phyloP scores from a whole-genome alignment of 192 early-diverging fungal genomes.

The Backusella parvicylindrica region DNA sequence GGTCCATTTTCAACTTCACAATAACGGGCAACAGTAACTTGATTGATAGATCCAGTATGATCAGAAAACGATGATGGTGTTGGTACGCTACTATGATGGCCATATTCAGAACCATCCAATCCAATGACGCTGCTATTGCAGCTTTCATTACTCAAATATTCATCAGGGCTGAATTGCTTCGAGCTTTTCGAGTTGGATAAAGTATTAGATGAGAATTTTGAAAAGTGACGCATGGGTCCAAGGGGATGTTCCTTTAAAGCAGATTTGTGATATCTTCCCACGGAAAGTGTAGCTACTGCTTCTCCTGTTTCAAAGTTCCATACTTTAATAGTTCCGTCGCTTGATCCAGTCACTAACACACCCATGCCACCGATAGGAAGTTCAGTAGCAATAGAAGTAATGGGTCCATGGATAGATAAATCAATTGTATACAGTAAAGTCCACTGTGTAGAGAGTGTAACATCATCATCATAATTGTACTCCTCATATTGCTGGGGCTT shows the following conservation, averaged over 20 bases:
- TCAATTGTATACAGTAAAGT: constrained; percentile 17
- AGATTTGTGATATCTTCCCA: background rate
- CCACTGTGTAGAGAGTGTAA: constrained; percentile 4
- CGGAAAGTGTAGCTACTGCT: constrained; percentile 3
- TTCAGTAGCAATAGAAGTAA: constrained; percentile 19
- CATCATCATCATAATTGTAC: background rate
- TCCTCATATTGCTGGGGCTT: background rate
- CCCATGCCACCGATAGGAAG: constrained; percentile 32
- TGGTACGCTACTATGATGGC: background rate
- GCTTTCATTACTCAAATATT: background rate
- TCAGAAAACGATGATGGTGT: background rate
- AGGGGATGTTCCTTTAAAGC: background rate
- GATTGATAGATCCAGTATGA: constrained; percentile 20
- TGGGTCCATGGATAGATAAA: background rate
- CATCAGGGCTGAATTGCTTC: background rate
- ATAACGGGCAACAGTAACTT: constrained; percentile 25
- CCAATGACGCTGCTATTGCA: background rate
- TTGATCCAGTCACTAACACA: constrained; percentile 21
- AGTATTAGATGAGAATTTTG: background rate
- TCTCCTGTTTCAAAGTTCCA: constrained; percentile 34
- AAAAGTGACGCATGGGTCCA: background rate
- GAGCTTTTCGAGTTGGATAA: background rate
- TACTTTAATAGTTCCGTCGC: constrained; percentile 25
- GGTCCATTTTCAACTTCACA: constrained; percentile 30
- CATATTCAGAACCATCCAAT: background rate